phyloP scores from a whole-genome alignment of 768 basidiomycete genomes.

The Lentinula boryana region DNA sequence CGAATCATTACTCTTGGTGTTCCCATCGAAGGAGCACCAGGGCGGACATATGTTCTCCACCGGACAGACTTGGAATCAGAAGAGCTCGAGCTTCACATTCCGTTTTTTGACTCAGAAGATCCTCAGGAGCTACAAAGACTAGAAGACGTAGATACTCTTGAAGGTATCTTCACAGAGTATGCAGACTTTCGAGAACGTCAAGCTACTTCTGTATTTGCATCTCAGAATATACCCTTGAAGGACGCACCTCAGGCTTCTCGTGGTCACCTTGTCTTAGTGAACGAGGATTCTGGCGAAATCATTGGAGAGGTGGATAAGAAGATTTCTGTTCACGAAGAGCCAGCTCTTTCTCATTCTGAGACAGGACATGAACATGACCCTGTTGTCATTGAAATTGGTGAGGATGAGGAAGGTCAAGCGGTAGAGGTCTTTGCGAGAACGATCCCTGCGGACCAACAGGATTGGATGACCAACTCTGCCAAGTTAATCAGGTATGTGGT shows the following conservation, averaged over 20 bases:
- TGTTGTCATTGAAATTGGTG: slow-evolving; percentile 68
- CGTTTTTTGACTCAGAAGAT: slow-evolving; percentile 7
- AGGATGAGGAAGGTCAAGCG: slow-evolving; percentile 35
- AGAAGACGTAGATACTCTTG: slow-evolving; percentile 60
- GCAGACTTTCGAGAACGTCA: slow-evolving; percentile 32
- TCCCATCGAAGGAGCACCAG: slow-evolving; percentile 16
- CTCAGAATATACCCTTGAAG: neutral
- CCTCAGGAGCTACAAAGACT: slow-evolving; percentile 24
- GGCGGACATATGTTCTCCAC: slow-evolving; percentile 40
- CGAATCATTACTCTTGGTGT: slow-evolving; percentile 36
- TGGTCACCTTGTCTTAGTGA: slow-evolving; percentile 64
- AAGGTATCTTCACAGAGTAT: slow-evolving; percentile 64
- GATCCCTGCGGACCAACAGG: slow-evolving; percentile 61
- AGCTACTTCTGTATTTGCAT: neutral
- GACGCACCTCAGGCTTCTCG: slow-evolving; percentile 26
- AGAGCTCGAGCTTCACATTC: slow-evolving; percentile 31
- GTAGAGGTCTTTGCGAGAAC: slow-evolving; percentile 53
- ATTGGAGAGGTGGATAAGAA: slow-evolving; percentile 63
- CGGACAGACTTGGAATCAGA: slow-evolving; percentile 29
- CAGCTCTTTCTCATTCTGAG: slow-evolving; percentile 31
- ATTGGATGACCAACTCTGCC: slow-evolving; percentile 63
- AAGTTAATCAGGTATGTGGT: slow-evolving; percentile 52
- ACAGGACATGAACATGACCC: slow-evolving; percentile 51
- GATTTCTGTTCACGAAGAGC: slow-evolving; percentile 54
- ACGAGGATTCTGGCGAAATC: slow-evolving; percentile 64